phyloP scores from a whole-genome alignment of 2,329 filamentous ascomycete species.

The Aspergillus arachidicola region DNA sequence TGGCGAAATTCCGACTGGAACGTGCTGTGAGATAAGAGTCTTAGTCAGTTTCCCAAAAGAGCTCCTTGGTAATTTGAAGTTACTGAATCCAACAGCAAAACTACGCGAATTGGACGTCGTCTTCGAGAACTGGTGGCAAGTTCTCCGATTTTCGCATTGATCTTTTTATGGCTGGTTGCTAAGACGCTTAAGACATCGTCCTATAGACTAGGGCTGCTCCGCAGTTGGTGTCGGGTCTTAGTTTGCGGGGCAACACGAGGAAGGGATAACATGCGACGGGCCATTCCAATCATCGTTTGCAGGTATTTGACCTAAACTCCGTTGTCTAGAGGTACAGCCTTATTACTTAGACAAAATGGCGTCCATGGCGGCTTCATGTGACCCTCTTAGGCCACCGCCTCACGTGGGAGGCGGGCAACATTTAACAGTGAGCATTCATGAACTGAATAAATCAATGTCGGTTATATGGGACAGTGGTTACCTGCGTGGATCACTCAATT shows the following conservation, averaged over 20 bases:
- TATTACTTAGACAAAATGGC: neutral
- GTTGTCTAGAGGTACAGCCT: neutral
- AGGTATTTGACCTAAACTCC: neutral
- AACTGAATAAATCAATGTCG: too few species aligned
- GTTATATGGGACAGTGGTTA: neutral
- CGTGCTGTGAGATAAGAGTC: neutral
- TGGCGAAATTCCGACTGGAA: neutral
- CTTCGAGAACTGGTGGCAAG: neutral
- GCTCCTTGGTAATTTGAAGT: neutral
- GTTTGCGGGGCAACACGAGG: slow-evolving; percentile 13
- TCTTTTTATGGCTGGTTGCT: neutral
- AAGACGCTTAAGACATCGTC: neutral
- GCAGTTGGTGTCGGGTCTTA: slow-evolving; percentile 1
- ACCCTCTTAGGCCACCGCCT: neutral
- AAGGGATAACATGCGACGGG: neutral
- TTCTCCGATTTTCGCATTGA: neutral
- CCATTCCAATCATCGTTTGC: neutral
- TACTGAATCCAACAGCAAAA: neutral
- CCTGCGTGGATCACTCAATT: neutral
- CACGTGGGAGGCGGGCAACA: neutral
- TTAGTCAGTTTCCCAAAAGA: neutral
- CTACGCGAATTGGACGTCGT: neutral
- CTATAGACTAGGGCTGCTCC: slow-evolving; percentile 9
- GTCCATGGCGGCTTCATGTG: slow-evolving; percentile 7
- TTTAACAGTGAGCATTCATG: neutral